Evolutionary conservation across 176 grass and related monocot species (phyloP).

Genomic region (Triticum turgidum): DNA sequence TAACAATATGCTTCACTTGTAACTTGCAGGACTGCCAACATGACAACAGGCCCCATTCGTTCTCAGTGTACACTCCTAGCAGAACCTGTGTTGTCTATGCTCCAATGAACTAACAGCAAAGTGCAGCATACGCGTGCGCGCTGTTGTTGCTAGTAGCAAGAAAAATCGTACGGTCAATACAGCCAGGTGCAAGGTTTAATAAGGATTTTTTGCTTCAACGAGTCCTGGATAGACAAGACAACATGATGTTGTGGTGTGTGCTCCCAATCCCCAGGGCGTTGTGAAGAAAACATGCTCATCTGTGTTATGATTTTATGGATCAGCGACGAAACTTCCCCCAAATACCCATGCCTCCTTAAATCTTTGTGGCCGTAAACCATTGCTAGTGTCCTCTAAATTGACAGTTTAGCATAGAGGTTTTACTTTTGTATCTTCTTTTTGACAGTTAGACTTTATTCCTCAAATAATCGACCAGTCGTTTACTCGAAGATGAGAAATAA

Average conservation of each 20-base stretch:
- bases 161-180: constrained; percentile 2
- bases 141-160: neutral
- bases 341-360: neutral
- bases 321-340: neutral
- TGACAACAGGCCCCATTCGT: constrained; percentile 75
- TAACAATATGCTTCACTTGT: constrained; percentile 5
- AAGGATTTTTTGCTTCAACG: constrained; percentile 18
- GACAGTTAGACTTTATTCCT: too few relatives aligned
- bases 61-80: constrained; percentile 82
- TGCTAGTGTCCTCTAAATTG: neutral
- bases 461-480: too few relatives aligned
- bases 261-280: neutral
- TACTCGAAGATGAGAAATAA: too few relatives aligned
- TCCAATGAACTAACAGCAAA: constrained; percentile 46
- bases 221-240: neutral
- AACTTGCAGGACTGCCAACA: constrained; percentile 61
- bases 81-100: constrained; percentile 91
- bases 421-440: neutral
- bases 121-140: neutral
- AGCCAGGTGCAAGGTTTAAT: constrained; percentile 21
- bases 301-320: neutral
- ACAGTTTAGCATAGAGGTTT: neutral
- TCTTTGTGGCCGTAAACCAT: neutral
- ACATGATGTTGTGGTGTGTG: neutral
- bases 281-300: neutral